These are phyloP conservation scores for Phytophthora cryptogea DNA, from an alignment of 352 stramenopile genomes.

Conservation along the genomic window DNA sequence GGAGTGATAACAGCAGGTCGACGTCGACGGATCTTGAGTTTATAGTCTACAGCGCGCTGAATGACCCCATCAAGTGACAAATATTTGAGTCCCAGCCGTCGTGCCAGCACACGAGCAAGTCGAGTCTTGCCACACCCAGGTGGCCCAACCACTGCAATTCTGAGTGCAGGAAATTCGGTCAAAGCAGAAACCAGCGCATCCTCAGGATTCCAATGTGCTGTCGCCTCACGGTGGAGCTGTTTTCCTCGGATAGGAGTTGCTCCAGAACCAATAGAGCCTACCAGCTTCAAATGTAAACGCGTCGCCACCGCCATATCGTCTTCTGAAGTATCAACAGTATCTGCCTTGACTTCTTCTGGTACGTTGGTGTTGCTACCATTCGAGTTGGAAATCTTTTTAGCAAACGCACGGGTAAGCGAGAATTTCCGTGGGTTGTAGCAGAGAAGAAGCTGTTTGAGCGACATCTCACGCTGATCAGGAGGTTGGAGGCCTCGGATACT, in stretches of 20 bases:
- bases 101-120: conserved; percentile 50
- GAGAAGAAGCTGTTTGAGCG: conserved; percentile 75
- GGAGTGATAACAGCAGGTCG: conserved; percentile 1
- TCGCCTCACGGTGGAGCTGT: conserved; percentile 25
- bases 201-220: conserved; percentile 47
- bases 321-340: conserved; percentile 9
- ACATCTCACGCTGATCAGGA: conserved; percentile 62
- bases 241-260: conserved; percentile 24
- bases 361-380: conserved; percentile 1
- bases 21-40: conserved; percentile 16
- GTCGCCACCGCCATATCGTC: conserved; percentile 18
- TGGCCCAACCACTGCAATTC: conserved; percentile 59
- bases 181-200: conserved; percentile 42
- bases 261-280: conserved; percentile 26
- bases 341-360: conserved; percentile 8
- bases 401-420: conserved; percentile 66
- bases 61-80: conserved; percentile 47
- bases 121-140: conserved; percentile 62
- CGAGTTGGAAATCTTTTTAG: conserved; percentile 12
- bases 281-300: conserved; percentile 24
- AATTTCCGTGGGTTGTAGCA: conserved; percentile 79
- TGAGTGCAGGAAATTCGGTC: conserved; percentile 47
- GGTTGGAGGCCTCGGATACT: conserved; percentile 48
- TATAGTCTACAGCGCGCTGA: conserved; percentile 44
- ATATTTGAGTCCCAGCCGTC: conserved; percentile 50